phyloP scores from a whole-genome alignment of 768 basidiomycete species.

The Calocybe gangraenosa region DNA sequence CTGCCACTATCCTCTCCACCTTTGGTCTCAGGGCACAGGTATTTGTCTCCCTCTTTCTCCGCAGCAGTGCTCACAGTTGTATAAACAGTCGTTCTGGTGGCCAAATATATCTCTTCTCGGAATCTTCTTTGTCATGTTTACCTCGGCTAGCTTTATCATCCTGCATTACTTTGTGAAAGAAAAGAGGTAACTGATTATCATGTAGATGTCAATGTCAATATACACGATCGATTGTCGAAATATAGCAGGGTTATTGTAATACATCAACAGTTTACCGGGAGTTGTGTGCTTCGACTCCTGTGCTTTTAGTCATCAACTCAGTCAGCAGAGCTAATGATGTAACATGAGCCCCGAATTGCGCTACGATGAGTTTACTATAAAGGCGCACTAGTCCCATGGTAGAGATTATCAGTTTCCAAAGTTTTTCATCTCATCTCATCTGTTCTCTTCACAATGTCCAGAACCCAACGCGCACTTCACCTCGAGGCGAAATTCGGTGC shows the following conservation, averaged over 20 bases:
- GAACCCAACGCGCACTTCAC: conserved; percentile 12
- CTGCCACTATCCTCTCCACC: conserved; percentile 89
- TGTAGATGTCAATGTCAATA: conserved; percentile 6
- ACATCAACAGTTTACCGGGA: too few relatives aligned
- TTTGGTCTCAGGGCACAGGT: conserved; percentile 91
- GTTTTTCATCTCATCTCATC: too few relatives aligned
- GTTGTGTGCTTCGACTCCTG: too few relatives aligned
- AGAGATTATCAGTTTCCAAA: too few relatives aligned
- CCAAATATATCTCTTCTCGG: conserved; percentile 85
- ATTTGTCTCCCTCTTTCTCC: conserved; percentile 18
- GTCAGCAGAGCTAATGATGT: too few relatives aligned
- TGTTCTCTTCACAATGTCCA: too few relatives aligned
- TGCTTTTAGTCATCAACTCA: too few relatives aligned
- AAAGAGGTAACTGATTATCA: conserved; percentile 38
- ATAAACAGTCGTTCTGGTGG: conserved; percentile 88
- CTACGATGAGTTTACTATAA: too few relatives aligned
- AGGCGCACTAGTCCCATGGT: too few relatives aligned
- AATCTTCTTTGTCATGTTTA: conserved; percentile 84
- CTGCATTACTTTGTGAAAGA: conserved; percentile 91
- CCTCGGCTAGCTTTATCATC: conserved; percentile 68
- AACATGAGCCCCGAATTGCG: too few relatives aligned
- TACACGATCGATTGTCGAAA: too few relatives aligned
- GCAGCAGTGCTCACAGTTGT: conserved; percentile 2
- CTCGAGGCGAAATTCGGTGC: conserved; percentile 14
- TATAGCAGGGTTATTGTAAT: too few relatives aligned